A percentile compares a stretch with the other conserved stretches of the same genome.
These are phyloP conservation scores for Arxiozyma slooffiae DNA, from an alignment of 1,139 yeast species.

Conservation along the genomic window DNA sequence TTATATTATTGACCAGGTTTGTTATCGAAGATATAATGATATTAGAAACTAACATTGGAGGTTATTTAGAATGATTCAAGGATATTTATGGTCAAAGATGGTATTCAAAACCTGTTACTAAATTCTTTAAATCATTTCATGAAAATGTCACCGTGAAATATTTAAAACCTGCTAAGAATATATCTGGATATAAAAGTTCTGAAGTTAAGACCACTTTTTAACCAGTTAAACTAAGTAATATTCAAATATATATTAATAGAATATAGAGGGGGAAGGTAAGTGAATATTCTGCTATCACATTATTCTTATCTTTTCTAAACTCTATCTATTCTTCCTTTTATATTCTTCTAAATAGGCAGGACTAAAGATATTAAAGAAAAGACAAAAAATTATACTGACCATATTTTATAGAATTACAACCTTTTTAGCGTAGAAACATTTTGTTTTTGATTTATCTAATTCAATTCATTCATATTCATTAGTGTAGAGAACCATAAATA, in stretches of 20 bases:
- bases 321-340: background rate
- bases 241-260: background rate
- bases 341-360: background rate
- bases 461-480: background rate
- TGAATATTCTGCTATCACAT: no score
- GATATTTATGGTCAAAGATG: slow-evolving; percentile 43
- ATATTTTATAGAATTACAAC: background rate
- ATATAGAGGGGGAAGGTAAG: background rate
- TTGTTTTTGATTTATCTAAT: no score
- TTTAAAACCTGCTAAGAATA: slow-evolving; percentile 10
- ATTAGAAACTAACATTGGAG: slow-evolving; percentile 51
- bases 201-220: slow-evolving; percentile 14
- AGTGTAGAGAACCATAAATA: background rate
- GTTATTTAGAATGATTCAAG: slow-evolving; percentile 53
- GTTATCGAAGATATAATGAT: slow-evolving; percentile 44
- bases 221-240: background rate
- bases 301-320: no score
- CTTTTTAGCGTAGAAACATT: no score
- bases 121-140: slow-evolving; percentile 29
- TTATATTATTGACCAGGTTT: slow-evolving; percentile 35
- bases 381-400: background rate
- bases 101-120: slow-evolving; percentile 39
- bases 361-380: background rate
- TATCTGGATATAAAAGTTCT: slow-evolving; percentile 2
- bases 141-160: slow-evolving; percentile 16